A percentile compares a stretch with the other conserved stretches of the same genome.
These are phyloP conservation scores for Volvariella surrecta DNA, from an alignment of 1,284 basidiomycete species.

Conservation along the genomic window DNA sequence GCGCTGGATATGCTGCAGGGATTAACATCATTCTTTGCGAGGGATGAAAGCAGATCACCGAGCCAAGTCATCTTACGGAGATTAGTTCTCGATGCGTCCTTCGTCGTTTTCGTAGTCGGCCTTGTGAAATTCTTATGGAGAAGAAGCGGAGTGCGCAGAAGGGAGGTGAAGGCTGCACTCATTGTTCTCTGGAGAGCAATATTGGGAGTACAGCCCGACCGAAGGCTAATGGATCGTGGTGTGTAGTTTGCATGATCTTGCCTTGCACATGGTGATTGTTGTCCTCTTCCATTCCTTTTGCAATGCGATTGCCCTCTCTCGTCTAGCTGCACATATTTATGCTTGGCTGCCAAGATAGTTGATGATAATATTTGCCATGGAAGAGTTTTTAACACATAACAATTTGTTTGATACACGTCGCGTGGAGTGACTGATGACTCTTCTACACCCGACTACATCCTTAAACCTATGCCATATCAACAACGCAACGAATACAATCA, in stretches of 20 bases:
- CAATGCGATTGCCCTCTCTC: not conserved
- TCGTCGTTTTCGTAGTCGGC: slow-evolving; percentile 51
- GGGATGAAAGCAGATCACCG: slow-evolving; percentile 51
- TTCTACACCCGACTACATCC: too few relatives aligned
- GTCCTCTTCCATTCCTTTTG: not conserved
- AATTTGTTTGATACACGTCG: not conserved
- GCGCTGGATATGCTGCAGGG: slow-evolving; percentile 37
- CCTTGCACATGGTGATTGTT: slow-evolving; percentile 8
- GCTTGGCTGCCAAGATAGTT: too few relatives aligned
- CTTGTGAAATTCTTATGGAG: slow-evolving; percentile 54
- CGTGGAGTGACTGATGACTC: too few relatives aligned
- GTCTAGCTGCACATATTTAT: not conserved
- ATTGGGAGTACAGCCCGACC: slow-evolving; percentile 41
- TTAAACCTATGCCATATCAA: slow-evolving; percentile 52
- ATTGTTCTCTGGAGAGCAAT: slow-evolving; percentile 62
- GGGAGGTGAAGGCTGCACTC: slow-evolving; percentile 58
- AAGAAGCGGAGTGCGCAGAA: slow-evolving; percentile 55
- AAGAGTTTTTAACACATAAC: too few relatives aligned
- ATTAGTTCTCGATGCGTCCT: slow-evolving; percentile 66
- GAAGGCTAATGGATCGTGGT: slow-evolving; percentile 42
- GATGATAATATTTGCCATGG: too few relatives aligned
- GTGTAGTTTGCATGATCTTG: slow-evolving; percentile 23
- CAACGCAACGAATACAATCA: slow-evolving; percentile 89
- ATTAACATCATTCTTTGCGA: slow-evolving; percentile 46
- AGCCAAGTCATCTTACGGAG: slow-evolving; percentile 57